Base-by-base conservation (phyloP, 176 grass and related monocot species). In the Cocos nucifera region DNA sequence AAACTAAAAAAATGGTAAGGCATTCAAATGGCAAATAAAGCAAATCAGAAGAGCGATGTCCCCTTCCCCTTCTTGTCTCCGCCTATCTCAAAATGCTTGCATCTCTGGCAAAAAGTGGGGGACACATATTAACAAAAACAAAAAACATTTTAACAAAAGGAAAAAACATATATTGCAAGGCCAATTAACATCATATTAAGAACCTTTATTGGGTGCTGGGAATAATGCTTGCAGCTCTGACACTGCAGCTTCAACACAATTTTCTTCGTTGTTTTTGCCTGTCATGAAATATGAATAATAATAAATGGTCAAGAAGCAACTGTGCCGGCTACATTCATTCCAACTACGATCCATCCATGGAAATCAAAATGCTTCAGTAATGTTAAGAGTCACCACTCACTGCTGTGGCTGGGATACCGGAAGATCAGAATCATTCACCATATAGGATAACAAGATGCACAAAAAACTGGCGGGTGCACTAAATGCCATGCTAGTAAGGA, bases 61-160 rank as follows among this genome's bases (percentile, higher is more conserved):
- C 91, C 91, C 83, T 96, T 96, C 61, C 91, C 91, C 82, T 90
- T 90, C 83, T 90, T 96, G 78, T 96, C 91, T 78, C 86, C 90
- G 21, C 80, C 86, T 59, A 95, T 95, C 74, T 95, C 91, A 63
- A 95, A 95, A 75, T 95, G 91, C 77, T 96, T 96, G 78, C 91
- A 96, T 63, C 86, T 84, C 91, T 96, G 72, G 15, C 21, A 24
- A n/a, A 19, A 32, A 19, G 15, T n/a, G 63, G 3, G 59, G 0
- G 59, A 57, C 21, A 17, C 22, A 61, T 3, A 56, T 32, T 80
- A 53, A 63, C 30, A 51, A 69, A 44, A 29, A 19, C 58, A 4
- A 21, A 67, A 53, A 61, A 5, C 35, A 17, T 12, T 8, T 39
- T 39, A 39, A 12, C 35, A 48, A 64, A 30, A 63, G 1, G 19